Base-by-base conservation (phyloP, 2,329 filamentous ascomycete genomes). In the Pyrenophora tritici-repentis region DNA sequence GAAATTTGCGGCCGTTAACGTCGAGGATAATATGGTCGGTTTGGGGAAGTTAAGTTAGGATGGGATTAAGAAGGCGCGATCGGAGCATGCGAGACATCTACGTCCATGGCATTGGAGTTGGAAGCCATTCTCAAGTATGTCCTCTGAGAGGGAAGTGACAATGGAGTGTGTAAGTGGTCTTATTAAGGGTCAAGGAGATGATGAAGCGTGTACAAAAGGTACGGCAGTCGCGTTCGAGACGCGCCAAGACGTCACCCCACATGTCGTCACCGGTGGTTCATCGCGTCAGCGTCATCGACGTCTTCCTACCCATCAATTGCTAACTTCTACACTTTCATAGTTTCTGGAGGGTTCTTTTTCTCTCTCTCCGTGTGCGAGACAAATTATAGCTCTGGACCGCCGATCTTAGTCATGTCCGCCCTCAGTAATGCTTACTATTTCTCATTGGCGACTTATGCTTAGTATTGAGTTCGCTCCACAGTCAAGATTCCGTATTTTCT, bases 1-100 rank as follows among this genome's bases (percentile, higher is more conserved):
- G 43, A 32, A 39, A 49, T 7, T 39, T 49, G 37, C 16, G 38
- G 13, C 44, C 47, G 17, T 36, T 39, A n/a, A 58, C 40, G 14
- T 58, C 39, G 37, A 55, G 51, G 14, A 18, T 45, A 29, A 56
- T 35, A 18, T 24, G 22, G 32, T 50, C 29, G 8, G n/a, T 20
- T 4, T 20, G 9, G 17, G 26, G 29, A 24, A 5, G 29, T 33
- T 34, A 3, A 5, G 18, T 20, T 1, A 5, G 5, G 18, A 20
- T 5, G 18, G 18, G 18, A 20, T 18, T 38, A 24, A 8, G 34
- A 24, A 38, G 24, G 34, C n/a, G 34, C 42, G n/a, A 18, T 1
- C n/a, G 42, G 26, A 26, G 3, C 34, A 4, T 29, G n/a, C 24
- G 22, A 38, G 17, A 34, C 17, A 26, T 38, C 42, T 13, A 32